Evolutionary conservation across 2,329 filamentous ascomycete species (phyloP).

Genomic region (Chaetomium sp.): DNA sequence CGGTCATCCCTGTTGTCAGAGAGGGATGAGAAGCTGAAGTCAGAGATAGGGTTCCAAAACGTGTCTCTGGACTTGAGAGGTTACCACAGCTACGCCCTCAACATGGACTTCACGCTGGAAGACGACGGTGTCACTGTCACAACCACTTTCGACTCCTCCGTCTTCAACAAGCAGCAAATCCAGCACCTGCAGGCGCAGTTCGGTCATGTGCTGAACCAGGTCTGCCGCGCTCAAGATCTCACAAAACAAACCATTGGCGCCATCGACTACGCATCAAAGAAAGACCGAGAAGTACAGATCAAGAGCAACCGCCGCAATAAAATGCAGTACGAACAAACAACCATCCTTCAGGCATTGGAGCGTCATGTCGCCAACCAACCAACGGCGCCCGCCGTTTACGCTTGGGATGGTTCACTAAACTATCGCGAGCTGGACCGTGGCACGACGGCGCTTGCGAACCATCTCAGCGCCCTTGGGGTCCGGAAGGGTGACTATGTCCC

Average conservation of each 20-base stretch:
- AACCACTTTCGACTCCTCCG: conserved; percentile 16
- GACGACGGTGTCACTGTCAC: conserved; percentile 18
- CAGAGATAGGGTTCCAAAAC: conserved; percentile 7
- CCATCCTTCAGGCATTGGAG: conserved; percentile 11
- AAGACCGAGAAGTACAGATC: conserved; percentile 20
- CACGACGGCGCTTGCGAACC: conserved; percentile 12
- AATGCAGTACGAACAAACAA: conserved; percentile 10
- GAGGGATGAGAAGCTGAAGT: neutral
- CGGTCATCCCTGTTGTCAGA: conserved; percentile 4
- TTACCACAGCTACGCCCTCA: conserved; percentile 24
- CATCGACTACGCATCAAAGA: conserved; percentile 17
- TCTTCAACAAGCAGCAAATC: conserved; percentile 15
- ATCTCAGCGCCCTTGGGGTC: conserved; percentile 16
- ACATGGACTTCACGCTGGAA: conserved; percentile 20
- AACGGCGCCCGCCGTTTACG: conserved; percentile 15
- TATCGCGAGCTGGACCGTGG: conserved; percentile 17
- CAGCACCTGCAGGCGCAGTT: conserved; percentile 18
- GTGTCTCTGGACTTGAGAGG: conserved; percentile 13
- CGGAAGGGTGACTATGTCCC: conserved; percentile 18
- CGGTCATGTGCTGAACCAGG: conserved; percentile 19
- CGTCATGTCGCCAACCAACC: conserved; percentile 10
- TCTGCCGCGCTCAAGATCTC: conserved; percentile 13
- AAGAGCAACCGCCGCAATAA: conserved; percentile 15
- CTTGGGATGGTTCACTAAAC: conserved; percentile 21
- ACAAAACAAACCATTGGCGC: conserved; percentile 2